Conservation (phyloP, 169 alveolate genomes). For the Eimeria necatrix region DNA sequence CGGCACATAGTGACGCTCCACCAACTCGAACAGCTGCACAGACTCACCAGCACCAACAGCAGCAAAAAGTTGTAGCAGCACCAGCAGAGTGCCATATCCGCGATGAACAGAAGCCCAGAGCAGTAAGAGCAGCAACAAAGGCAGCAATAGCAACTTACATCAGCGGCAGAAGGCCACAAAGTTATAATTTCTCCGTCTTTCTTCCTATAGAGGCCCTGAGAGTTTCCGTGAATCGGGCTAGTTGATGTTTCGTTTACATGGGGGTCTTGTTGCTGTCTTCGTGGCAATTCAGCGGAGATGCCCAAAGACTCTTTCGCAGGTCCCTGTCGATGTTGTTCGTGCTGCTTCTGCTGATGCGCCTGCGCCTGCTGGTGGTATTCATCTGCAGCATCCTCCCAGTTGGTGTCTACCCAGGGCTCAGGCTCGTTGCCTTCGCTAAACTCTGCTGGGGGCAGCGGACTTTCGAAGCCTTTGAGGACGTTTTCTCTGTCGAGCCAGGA, state of each 20-base stretch:
- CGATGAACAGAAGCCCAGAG: not conserved
- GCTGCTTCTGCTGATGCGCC: constrained; percentile 14
- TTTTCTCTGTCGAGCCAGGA: constrained; percentile 32
- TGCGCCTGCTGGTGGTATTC: constrained; percentile 6
- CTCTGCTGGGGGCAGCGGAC: constrained; percentile 53
- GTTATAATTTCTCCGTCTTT: constrained; percentile 7
- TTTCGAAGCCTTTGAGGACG: constrained; percentile 10
- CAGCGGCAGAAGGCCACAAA: constrained; percentile 63
- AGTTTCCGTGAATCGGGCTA: not conserved
- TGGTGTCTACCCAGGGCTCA: constrained; percentile 30
- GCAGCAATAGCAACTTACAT: constrained; percentile 6
- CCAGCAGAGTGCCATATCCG: not conserved
- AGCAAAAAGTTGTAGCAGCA: constrained; percentile 21
- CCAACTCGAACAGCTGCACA: constrained; percentile 54
- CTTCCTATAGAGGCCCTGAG: constrained; percentile 15
- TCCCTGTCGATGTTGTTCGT: not conserved
- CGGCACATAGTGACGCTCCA: constrained; percentile 40
- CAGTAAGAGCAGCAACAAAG: not conserved
- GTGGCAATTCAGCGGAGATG: not conserved
- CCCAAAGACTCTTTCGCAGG: not conserved
- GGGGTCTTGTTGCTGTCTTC: constrained; percentile 3
- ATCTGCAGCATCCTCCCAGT: constrained; percentile 4
- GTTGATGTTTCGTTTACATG: not conserved
- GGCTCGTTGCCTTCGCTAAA: constrained; percentile 11
- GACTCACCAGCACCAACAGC: not conserved